Evolutionary conservation across 2,329 filamentous ascomycete genomes (phyloP).

Genomic region (Diaporthe batatas): DNA sequence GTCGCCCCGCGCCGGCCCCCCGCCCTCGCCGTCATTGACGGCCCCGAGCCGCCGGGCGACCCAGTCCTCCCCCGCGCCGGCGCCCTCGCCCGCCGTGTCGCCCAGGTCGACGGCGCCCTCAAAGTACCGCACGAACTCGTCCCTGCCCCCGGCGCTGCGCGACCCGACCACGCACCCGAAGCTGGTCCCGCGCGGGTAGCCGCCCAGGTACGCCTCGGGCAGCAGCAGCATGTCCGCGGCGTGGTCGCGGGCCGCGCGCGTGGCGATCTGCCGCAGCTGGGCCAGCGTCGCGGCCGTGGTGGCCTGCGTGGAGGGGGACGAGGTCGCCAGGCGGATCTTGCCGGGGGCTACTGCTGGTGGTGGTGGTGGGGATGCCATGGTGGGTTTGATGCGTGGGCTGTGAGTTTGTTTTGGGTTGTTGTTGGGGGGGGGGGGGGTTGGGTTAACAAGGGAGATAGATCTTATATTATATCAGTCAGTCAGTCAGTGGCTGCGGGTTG

Average conservation of each 20-base stretch:
- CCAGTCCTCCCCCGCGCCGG: conserved; percentile 80
- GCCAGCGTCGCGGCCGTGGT: conserved; percentile 72
- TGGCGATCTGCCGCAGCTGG: conserved; percentile 74
- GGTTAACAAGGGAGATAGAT: not conserved
- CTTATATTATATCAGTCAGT: not conserved
- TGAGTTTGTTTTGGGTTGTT: not conserved
- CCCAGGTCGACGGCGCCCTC: conserved; percentile 84
- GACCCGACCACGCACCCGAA: conserved; percentile 83
- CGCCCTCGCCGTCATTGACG: conserved; percentile 50
- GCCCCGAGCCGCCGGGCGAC: conserved; percentile 69
- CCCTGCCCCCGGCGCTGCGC: conserved; percentile 76
- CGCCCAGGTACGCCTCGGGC: conserved; percentile 92
- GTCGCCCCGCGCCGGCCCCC: conserved; percentile 57
- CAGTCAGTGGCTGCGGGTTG: not conserved
- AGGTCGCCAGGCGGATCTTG: conserved; percentile 67
- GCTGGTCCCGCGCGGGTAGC: conserved; percentile 84
- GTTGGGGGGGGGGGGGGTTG: not conserved
- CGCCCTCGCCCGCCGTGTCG: conserved; percentile 72
- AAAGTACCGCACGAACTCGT: conserved; percentile 88
- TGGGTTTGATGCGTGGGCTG: not conserved
- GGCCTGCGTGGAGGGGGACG: conserved; percentile 65
- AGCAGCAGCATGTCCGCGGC: conserved; percentile 81
- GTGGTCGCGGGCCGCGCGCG: conserved; percentile 66
- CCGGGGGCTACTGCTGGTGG: conserved; percentile 34
- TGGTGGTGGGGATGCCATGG: conserved; percentile 8